A percentile compares a stretch with the other conserved stretches of the same genome.
phyloP scores from a whole-genome alignment of 75 land plant species.

The Cryptomeria japonica region DNA sequence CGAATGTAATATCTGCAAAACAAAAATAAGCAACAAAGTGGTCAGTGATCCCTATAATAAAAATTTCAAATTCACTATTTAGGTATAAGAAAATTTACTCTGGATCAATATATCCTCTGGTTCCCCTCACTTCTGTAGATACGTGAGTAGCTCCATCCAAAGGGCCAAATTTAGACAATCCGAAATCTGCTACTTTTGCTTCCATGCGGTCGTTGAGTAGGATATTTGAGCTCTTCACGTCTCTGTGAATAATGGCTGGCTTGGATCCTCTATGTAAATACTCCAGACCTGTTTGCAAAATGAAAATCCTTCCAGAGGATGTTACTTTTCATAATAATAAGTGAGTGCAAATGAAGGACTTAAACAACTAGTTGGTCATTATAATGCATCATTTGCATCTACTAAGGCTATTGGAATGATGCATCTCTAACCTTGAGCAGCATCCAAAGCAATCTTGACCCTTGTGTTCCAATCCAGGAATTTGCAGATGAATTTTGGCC shows the following conservation, averaged over 20 bases:
- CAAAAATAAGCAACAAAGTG: neutral
- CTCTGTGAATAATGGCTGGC: neutral
- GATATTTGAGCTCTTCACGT: neutral
- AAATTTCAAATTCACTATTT: neutral
- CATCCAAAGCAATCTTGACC: neutral
- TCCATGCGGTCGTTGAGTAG: neutral
- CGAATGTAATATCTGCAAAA: neutral
- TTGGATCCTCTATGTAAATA: constrained; percentile 2
- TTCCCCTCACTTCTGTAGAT: constrained; percentile 25
- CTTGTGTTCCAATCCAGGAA: neutral
- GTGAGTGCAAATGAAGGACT: too few species aligned
- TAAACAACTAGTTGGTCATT: too few species aligned
- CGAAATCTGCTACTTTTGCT: constrained; percentile 36
- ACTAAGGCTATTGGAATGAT: neutral
- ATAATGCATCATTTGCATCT: too few species aligned
- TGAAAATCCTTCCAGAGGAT: too few species aligned
- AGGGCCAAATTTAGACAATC: constrained; percentile 29
- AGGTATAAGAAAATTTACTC: constrained; percentile 8
- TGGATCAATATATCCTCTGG: constrained; percentile 27
- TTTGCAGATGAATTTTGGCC: neutral
- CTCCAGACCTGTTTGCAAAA: constrained; percentile 16
- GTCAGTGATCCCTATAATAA: neutral
- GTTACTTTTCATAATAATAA: too few species aligned
- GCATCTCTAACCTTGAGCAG: neutral
- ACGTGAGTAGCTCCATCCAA: constrained; percentile 18